phyloP scores from a whole-genome alignment of 129 eudicot species.

The Centrapalus pauciflorus region DNA sequence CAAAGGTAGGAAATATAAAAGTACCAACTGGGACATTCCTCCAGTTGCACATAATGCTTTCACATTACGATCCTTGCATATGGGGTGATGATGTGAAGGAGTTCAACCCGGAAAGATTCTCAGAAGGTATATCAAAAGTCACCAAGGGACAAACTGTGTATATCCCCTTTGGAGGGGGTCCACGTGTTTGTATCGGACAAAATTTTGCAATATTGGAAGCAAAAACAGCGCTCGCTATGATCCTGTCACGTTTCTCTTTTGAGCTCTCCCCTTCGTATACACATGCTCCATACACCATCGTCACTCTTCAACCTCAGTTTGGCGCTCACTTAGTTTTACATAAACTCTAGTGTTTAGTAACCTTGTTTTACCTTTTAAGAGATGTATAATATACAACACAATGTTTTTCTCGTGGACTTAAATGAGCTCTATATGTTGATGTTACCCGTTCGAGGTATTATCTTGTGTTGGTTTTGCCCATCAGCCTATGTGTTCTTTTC shows the following conservation, averaged over 20 bases:
- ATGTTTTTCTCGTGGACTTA: too few relatives aligned
- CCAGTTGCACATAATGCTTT: constrained; percentile 1
- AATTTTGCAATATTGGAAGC: constrained; percentile 7
- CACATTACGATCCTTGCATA: constrained; percentile 1
- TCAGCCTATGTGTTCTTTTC: too few relatives aligned
- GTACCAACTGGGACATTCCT: constrained; percentile 3
- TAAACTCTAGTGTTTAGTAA: not conserved
- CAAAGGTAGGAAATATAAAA: not conserved
- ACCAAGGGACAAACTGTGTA: not conserved
- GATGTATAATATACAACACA: too few relatives aligned
- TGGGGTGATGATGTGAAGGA: constrained; percentile 4
- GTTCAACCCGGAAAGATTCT: constrained; percentile 2
- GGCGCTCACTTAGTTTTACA: not conserved
- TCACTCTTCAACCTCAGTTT: constrained; percentile 7
- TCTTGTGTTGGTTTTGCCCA: too few relatives aligned
- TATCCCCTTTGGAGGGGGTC: constrained; percentile 12
- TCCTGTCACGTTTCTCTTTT: not conserved
- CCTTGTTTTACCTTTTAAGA: too few relatives aligned
- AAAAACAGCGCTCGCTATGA: not conserved
- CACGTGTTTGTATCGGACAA: constrained; percentile 9
- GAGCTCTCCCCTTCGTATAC: not conserved
- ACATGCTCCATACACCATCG: not conserved
- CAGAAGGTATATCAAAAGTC: not conserved
- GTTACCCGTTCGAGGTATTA: too few relatives aligned
- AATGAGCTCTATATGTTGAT: too few relatives aligned